Evolutionary conservation across 331 rosid species (phyloP).

Genomic region (Dryas integrifolia): DNA sequence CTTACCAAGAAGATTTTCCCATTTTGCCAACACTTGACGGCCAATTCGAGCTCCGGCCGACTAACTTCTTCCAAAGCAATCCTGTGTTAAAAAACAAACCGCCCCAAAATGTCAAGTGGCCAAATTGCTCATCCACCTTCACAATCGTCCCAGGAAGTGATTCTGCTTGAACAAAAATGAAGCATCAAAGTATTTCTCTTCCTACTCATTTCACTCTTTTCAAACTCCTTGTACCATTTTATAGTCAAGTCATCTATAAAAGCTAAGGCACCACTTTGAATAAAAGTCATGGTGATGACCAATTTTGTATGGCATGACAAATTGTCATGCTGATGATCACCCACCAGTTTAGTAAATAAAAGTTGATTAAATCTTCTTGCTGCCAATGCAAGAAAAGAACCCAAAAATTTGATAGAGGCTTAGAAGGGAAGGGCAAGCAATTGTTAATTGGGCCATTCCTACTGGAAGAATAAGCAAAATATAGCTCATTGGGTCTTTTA

Average conservation of each 20-base stretch:
- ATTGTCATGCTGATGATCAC: slow-evolving; percentile 1
- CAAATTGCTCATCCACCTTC: slow-evolving; percentile 24
- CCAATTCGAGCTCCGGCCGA: slow-evolving; percentile 61
- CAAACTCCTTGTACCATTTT: slow-evolving; percentile 4
- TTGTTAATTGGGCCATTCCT: neutral
- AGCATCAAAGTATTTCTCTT: neutral
- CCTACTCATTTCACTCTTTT: neutral
- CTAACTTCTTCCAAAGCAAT: slow-evolving; percentile 64
- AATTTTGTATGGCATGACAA: neutral
- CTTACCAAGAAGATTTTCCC: slow-evolving; percentile 57
- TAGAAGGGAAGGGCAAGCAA: neutral
- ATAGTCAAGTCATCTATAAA: neutral
- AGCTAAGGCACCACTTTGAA: neutral
- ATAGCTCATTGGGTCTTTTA: no score
- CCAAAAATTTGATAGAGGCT: slow-evolving; percentile 10
- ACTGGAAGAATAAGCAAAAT: neutral
- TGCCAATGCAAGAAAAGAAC: slow-evolving; percentile 37
- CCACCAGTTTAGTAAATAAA: slow-evolving; percentile 7
- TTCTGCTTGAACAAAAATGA: slow-evolving; percentile 44
- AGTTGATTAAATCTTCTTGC: slow-evolving; percentile 47
- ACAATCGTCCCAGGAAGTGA: slow-evolving; percentile 38
- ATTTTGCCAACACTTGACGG: slow-evolving; percentile 53
- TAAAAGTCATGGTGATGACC: neutral
- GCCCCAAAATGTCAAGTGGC: slow-evolving; percentile 28
- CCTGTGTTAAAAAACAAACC: slow-evolving; percentile 21